These are phyloP conservation scores for Triglochin maritima DNA, from an alignment of 106 monocot species.

Conservation along the genomic window DNA sequence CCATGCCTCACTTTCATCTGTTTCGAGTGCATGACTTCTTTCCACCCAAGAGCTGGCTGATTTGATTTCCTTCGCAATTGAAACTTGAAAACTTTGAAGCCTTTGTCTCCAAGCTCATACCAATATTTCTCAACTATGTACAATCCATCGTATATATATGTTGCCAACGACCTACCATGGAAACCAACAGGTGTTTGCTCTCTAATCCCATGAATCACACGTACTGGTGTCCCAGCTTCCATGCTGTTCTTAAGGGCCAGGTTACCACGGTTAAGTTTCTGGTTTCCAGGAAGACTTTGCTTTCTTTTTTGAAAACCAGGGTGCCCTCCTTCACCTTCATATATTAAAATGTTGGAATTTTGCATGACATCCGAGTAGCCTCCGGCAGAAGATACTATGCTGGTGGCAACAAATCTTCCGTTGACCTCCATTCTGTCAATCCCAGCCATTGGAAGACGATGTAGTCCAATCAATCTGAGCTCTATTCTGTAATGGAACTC, in stretches of 20 bases:
- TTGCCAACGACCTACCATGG: neutral
- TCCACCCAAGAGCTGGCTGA: slow-evolving; percentile 31
- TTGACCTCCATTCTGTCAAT: slow-evolving; percentile 31
- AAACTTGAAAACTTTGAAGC: slow-evolving; percentile 25
- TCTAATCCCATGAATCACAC: slow-evolving; percentile 43
- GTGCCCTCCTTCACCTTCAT: slow-evolving; percentile 21
- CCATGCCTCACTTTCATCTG: slow-evolving; percentile 6
- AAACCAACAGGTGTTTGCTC: neutral
- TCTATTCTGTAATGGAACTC: slow-evolving; percentile 44
- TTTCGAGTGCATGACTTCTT: slow-evolving; percentile 12
- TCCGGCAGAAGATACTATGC: slow-evolving; percentile 39
- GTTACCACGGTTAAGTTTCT: slow-evolving; percentile 33
- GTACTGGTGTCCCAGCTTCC: slow-evolving; percentile 33
- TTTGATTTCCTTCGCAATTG: slow-evolving; percentile 34
- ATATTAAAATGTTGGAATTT: slow-evolving; percentile 31
- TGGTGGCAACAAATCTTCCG: slow-evolving; percentile 30
- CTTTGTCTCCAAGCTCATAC: slow-evolving; percentile 20
- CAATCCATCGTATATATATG: slow-evolving; percentile 57
- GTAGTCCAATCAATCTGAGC: slow-evolving; percentile 42
- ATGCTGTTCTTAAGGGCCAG: slow-evolving; percentile 55
- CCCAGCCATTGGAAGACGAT: slow-evolving; percentile 17
- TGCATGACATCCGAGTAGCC: slow-evolving; percentile 14
- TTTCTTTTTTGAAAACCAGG: slow-evolving; percentile 37
- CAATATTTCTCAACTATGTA: slow-evolving; percentile 43
- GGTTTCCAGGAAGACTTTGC: slow-evolving; percentile 45